Evolutionary conservation across 208 protist species (phyloP).

Genomic region (Balamuthia mandrillaris): DNA sequence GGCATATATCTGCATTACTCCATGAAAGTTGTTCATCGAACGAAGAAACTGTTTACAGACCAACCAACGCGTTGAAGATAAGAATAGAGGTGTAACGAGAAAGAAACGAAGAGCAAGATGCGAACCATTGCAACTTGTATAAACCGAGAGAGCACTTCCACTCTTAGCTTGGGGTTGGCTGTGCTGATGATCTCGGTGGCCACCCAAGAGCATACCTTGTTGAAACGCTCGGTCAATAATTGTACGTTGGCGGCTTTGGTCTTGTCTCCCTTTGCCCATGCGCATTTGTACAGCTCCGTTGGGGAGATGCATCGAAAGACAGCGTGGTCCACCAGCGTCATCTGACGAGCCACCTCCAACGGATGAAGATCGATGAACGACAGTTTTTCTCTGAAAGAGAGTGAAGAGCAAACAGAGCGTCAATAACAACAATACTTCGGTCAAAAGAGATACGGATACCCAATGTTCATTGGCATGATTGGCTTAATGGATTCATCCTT

Average conservation of each 20-base stretch:
- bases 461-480: slow-evolving; percentile 1
- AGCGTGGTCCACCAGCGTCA: background rate
- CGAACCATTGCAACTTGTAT: slow-evolving; percentile 8
- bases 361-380: slow-evolving; percentile 9
- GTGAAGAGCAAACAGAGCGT: no score
- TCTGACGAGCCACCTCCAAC: slow-evolving; percentile 10
- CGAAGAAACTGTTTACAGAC: background rate
- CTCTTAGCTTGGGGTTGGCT: background rate
- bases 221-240: background rate
- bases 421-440: no score
- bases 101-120: no score
- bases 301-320: background rate
- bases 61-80: no score
- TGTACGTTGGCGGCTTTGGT: slow-evolving; percentile 11
- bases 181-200: slow-evolving; percentile 33
- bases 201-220: slow-evolving; percentile 39
- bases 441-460: no score
- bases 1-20: slow-evolving; percentile 12
- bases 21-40: slow-evolving; percentile 27
- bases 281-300: background rate
- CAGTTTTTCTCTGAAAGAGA: background rate
- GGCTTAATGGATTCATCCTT: background rate
- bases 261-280: slow-evolving; percentile 17
- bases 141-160: slow-evolving; percentile 18
- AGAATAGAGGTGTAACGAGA: no score